These are phyloP conservation scores for Peniophora sp. DNA, from an alignment of 1,284 basidiomycete species.

Conservation along the genomic window DNA sequence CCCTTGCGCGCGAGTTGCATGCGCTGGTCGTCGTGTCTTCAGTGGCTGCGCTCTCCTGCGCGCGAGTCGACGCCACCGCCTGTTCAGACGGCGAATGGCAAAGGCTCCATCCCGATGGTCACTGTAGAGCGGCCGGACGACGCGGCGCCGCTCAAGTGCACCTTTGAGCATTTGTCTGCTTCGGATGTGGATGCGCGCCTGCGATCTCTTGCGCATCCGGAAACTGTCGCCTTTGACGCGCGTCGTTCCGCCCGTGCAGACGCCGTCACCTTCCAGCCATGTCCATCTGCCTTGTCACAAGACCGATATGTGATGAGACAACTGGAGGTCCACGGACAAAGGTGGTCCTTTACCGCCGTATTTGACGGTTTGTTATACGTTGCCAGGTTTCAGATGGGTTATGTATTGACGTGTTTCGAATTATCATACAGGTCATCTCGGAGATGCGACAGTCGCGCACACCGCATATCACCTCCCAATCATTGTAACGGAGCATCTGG, in stretches of 20 bases:
- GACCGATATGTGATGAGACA: slow-evolving; percentile 55
- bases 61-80: too few relatives aligned
- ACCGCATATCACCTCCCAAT: slow-evolving; percentile 60
- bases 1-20: too few relatives aligned
- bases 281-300: slow-evolving; percentile 38
- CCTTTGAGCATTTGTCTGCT: slow-evolving; percentile 8
- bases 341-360: slow-evolving; percentile 58
- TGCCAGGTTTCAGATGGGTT: slow-evolving; percentile 4
- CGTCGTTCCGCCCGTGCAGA: slow-evolving; percentile 38
- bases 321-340: slow-evolving; percentile 44
- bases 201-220: slow-evolving; percentile 40
- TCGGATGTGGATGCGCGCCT: slow-evolving; percentile 31
- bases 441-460: slow-evolving; percentile 61
- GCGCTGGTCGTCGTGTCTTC: too few relatives aligned
- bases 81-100: too few relatives aligned
- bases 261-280: slow-evolving; percentile 57
- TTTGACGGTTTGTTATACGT: slow-evolving; percentile 48
- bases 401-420: slow-evolving; percentile 4
- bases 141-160: slow-evolving; percentile 4
- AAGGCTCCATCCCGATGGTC: neutral
- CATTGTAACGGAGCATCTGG: slow-evolving; percentile 52
- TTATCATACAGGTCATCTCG: slow-evolving; percentile 50
- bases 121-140: slow-evolving; percentile 9
- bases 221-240: slow-evolving; percentile 31
- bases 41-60: too few relatives aligned